Evolutionary conservation across 208 protist species (phyloP).

Genomic region (Spongospora subterranea): DNA sequence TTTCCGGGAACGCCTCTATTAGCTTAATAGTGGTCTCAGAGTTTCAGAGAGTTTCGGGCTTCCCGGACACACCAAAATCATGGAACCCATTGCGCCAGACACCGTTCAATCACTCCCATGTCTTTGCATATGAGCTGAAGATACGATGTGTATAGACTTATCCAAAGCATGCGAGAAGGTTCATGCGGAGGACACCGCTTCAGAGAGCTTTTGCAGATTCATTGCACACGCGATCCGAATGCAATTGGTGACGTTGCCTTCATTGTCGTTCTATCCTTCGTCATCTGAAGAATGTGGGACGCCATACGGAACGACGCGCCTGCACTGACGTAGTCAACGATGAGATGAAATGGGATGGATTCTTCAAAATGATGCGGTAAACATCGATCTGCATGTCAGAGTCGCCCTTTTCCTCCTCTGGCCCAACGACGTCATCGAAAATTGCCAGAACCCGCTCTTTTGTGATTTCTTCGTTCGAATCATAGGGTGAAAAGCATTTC

Average conservation of each 20-base stretch:
- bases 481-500: background rate
- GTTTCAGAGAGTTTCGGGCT: no score
- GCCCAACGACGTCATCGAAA: background rate
- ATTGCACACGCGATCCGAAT: background rate
- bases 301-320: background rate
- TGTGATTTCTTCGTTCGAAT: background rate
- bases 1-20: no score
- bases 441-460: background rate
- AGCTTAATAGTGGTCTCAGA: no score
- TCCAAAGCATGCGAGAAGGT: background rate
- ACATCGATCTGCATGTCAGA: background rate
- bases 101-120: no score
- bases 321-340: background rate
- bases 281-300: background rate
- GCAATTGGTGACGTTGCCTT: background rate
- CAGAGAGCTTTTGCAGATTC: background rate
- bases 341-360: background rate
- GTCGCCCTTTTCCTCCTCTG: background rate
- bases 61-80: no score
- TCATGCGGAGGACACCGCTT: background rate
- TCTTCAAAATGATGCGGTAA: background rate
- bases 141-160: background rate
- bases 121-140: no score
- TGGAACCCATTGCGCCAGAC: no score
- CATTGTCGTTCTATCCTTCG: background rate